A percentile compares a stretch with the other conserved stretches of the same genome.
These are phyloP conservation scores for Melastoma malabathricum DNA, from an alignment of 345 rosid genomes.

Conservation along the genomic window DNA sequence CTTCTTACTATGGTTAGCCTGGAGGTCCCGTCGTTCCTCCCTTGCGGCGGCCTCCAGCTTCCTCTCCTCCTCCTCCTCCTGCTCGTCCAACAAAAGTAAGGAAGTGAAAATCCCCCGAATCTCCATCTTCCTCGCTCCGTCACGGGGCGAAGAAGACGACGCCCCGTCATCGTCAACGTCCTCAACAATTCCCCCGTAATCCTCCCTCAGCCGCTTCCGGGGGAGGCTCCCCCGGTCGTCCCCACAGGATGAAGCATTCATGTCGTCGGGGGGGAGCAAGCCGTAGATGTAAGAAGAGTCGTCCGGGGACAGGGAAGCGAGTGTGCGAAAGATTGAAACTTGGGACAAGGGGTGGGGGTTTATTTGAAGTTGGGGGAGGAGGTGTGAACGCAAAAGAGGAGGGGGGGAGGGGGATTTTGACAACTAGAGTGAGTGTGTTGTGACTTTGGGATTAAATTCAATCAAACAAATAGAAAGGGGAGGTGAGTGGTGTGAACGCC, in stretches of 20 bases:
- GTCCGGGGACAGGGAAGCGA: slow-evolving; percentile 7
- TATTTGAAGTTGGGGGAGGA: no score
- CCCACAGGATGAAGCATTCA: slow-evolving; percentile 12
- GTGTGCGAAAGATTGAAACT: neutral
- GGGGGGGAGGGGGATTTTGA: no score
- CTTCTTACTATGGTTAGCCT: slow-evolving; percentile 24
- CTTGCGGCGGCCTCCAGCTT: slow-evolving; percentile 21
- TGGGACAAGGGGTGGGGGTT: no score
- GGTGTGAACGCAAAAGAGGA: no score
- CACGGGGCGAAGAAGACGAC: neutral
- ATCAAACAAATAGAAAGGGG: no score
- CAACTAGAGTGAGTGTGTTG: no score
- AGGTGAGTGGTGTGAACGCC: no score
- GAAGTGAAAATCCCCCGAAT: slow-evolving; percentile 20
- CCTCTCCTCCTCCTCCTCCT: slow-evolving; percentile 36
- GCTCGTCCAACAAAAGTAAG: slow-evolving; percentile 13
- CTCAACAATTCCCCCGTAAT: neutral
- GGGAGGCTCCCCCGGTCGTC: neutral
- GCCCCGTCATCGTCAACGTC: neutral
- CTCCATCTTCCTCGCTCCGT: slow-evolving; percentile 8
- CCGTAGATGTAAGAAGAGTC: slow-evolving; percentile 4
- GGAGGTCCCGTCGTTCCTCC: slow-evolving; percentile 31
- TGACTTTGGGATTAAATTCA: no score
- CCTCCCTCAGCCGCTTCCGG: slow-evolving; percentile 1
- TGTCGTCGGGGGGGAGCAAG: slow-evolving; percentile 3